Evolutionary conservation across 1,284 basidiomycete species (phyloP).

Genomic region (Irpex rosettiformis): DNA sequence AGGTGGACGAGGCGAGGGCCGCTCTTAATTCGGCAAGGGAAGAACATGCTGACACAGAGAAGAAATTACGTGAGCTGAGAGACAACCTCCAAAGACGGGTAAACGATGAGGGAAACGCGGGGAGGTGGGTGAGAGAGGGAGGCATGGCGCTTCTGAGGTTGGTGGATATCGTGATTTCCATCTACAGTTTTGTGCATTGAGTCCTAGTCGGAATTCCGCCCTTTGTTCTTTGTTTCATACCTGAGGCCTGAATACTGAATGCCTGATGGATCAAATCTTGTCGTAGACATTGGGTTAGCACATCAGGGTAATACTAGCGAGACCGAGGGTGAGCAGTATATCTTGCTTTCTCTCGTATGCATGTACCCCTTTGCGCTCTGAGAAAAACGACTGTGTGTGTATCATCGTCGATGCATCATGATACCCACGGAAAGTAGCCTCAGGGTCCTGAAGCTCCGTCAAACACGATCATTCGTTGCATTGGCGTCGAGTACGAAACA

Average conservation of each 20-base stretch:
- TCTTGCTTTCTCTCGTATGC: too few species aligned
- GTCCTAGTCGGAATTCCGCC: not conserved
- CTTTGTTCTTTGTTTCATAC: too few species aligned
- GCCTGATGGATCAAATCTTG: too few species aligned
- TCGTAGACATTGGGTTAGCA: too few species aligned
- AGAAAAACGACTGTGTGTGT: not conserved
- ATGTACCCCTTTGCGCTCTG: too few species aligned
- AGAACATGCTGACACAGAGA: not conserved
- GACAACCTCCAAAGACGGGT: not conserved
- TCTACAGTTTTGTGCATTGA: not conserved
- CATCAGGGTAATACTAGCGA: too few species aligned
- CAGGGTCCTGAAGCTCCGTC: not conserved
- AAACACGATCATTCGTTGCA: not conserved
- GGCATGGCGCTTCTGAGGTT: not conserved
- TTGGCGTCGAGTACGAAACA: not conserved
- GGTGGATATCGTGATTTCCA: not conserved
- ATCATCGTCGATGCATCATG: not conserved
- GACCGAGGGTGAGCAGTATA: too few species aligned
- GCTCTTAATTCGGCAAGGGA: not conserved
- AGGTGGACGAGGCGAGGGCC: not conserved
- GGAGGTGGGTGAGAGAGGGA: not conserved
- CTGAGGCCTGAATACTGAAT: too few species aligned
- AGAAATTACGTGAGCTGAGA: not conserved
- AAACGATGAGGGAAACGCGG: not conserved
- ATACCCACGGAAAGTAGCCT: too few species aligned